Conservation (phyloP, 2,329 filamentous ascomycete species). For the Botryotinia globosa region DNA sequence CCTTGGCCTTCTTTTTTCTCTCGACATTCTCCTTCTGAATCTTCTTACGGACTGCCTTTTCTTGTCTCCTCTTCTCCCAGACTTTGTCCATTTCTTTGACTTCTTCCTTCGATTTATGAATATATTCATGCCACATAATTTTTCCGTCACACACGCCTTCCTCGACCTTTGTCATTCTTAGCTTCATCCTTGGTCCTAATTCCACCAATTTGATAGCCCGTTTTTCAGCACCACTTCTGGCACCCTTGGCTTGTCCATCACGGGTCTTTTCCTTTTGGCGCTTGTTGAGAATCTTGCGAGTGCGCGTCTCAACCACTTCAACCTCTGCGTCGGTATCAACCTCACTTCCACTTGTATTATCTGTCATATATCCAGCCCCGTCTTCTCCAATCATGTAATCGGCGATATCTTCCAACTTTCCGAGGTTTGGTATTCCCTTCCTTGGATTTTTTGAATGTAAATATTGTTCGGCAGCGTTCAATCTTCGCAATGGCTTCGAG, state of each 20-base stretch:
- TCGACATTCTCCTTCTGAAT: conserved; percentile 89
- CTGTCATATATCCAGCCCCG: conserved; percentile 80
- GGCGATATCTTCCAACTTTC: conserved; percentile 86
- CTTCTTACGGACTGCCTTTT: conserved; percentile 78
- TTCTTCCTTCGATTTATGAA: conserved; percentile 79
- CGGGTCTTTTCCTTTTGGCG: conserved; percentile 42
- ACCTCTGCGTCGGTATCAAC: conserved; percentile 93
- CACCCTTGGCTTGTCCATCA: conserved; percentile 45
- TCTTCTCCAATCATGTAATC: conserved; percentile 89
- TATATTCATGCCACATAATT: conserved; percentile 96
- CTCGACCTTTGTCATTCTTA: conserved; percentile 92
- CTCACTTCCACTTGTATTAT: conserved; percentile 82
- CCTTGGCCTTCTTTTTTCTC: conserved; percentile 66
- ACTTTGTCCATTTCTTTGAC: conserved; percentile 73
- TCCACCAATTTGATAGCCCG: conserved; percentile 90
- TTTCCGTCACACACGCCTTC: conserved; percentile 88
- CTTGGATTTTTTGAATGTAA: conserved; percentile 51
- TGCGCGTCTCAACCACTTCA: conserved; percentile 68
- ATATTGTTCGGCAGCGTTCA: conserved; percentile 83
- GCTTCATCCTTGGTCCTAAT: conserved; percentile 82
- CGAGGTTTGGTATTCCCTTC: conserved; percentile 78
- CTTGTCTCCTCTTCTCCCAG: conserved; percentile 74
- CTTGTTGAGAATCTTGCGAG: conserved; percentile 58
- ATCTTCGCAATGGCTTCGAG: conserved; percentile 75
- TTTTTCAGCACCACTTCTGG: conserved; percentile 54